Evolutionary conservation across 768 basidiomycete genomes (phyloP).

Genomic region (Inosperma sp.): DNA sequence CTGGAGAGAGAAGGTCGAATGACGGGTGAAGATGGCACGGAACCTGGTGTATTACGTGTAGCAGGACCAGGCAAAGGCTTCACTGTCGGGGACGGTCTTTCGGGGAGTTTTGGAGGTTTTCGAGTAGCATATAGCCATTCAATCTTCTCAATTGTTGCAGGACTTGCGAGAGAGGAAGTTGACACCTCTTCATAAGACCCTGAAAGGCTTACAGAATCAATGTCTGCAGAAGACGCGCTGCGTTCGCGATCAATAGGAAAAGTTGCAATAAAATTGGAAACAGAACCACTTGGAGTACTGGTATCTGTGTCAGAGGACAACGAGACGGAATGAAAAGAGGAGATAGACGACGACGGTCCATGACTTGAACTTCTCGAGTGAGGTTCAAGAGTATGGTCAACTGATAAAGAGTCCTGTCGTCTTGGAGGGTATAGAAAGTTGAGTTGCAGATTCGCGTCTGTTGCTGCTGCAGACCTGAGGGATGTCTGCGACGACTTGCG

Average conservation of each 20-base stretch:
- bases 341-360: conserved; percentile 64
- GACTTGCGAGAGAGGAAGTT: conserved; percentile 48
- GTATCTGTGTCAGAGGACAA: conserved; percentile 61
- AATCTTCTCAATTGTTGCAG: conserved; percentile 39
- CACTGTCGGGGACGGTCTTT: conserved; percentile 36
- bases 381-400: conserved; percentile 42
- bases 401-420: conserved; percentile 45
- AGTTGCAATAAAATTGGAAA: conserved; percentile 41
- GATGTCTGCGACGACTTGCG: conserved; percentile 56
- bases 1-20: conserved; percentile 31
- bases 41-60: conserved; percentile 25
- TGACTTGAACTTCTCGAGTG: conserved; percentile 34
- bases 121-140: conserved; percentile 47
- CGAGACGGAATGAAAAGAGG: conserved; percentile 81
- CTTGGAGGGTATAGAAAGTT: conserved; percentile 31
- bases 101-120: conserved; percentile 46
- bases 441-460: conserved; percentile 30
- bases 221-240: conserved; percentile 26
- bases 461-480: conserved; percentile 30
- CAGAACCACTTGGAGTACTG: conserved; percentile 39
- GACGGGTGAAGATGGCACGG: conserved; percentile 30
- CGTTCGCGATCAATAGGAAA: conserved; percentile 41
- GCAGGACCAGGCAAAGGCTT: conserved; percentile 20
- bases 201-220: conserved; percentile 53
- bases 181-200: conserved; percentile 74